Conservation (phyloP, 2,329 filamentous ascomycete genomes). For the Biscogniauxia mediterranea region DNA sequence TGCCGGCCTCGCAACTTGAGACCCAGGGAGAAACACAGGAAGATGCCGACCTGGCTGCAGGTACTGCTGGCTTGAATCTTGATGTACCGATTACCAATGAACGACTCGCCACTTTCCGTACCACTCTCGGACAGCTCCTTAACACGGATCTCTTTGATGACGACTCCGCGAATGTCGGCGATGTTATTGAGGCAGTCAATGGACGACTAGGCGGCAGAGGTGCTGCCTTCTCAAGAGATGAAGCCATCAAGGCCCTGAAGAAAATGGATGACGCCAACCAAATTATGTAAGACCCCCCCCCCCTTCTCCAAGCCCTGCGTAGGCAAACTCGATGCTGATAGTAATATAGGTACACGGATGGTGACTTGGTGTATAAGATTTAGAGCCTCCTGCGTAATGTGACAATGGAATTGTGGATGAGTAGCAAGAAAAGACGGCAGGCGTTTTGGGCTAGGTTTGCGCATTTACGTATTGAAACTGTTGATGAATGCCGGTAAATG, state of each 20-base stretch:
- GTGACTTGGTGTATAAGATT: conserved; percentile 35
- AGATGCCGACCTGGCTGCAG: conserved; percentile 36
- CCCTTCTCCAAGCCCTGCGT: neutral
- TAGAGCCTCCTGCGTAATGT: conserved; percentile 12
- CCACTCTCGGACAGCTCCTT: conserved; percentile 78
- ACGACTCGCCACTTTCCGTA: conserved; percentile 73
- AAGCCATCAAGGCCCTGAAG: conserved; percentile 75
- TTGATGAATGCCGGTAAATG: neutral
- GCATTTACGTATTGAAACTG: neutral
- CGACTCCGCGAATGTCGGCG: conserved; percentile 74
- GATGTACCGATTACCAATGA: conserved; percentile 53
- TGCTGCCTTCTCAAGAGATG: conserved; percentile 64
- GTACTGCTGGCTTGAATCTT: conserved; percentile 38
- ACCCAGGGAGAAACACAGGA: conserved; percentile 44
- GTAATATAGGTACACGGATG: conserved; percentile 32
- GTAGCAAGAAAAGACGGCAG: conserved; percentile 9
- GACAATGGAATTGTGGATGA: conserved; percentile 7
- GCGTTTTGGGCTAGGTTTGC: neutral
- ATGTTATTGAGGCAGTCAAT: conserved; percentile 79
- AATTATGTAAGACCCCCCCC: conserved; percentile 72
- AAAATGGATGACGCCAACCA: conserved; percentile 81
- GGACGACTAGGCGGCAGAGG: conserved; percentile 55
- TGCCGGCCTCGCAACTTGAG: conserved; percentile 69
- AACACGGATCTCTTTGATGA: conserved; percentile 81
- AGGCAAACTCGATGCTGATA: conserved; percentile 17